Percentiles rank a stretch among this genome's conserved stretches.
These are phyloP conservation scores for Pythium rhizo-oryzae DNA, from an alignment of 352 stramenopile genomes.

Conservation along the genomic window DNA sequence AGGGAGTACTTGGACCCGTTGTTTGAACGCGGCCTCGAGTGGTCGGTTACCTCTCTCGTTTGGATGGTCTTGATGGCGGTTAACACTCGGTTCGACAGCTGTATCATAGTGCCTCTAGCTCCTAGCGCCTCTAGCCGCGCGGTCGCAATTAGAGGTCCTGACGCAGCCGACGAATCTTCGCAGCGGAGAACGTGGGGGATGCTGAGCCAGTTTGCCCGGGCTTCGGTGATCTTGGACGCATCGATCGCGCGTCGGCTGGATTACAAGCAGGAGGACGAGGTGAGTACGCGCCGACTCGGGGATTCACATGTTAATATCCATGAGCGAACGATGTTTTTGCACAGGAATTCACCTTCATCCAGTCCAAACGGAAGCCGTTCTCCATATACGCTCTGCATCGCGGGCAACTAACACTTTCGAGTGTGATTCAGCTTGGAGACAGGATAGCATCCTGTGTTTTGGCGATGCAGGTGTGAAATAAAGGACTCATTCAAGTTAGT, in stretches of 20 bases:
- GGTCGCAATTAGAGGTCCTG: neutral
- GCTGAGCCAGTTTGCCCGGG: neutral
- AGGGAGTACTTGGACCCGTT: too few relatives aligned
- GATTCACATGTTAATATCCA: neutral
- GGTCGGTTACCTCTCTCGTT: too few relatives aligned
- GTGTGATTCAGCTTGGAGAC: conserved; percentile 3
- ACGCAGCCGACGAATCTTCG: too few relatives aligned
- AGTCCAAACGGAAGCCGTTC: conserved; percentile 36
- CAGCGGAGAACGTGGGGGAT: neutral
- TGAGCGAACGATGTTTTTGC: neutral
- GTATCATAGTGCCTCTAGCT: neutral
- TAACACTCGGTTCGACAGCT: too few relatives aligned
- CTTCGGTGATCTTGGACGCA: neutral
- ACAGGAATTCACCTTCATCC: conserved; percentile 17
- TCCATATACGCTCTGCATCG: conserved; percentile 26
- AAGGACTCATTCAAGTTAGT: too few relatives aligned
- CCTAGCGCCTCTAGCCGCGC: neutral
- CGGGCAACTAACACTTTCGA: neutral
- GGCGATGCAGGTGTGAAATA: neutral
- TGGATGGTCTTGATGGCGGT: too few relatives aligned
- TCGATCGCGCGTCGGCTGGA: conserved; percentile 10
- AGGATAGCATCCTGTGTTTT: neutral
- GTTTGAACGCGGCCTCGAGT: too few relatives aligned
- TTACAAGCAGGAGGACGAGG: conserved; percentile 51
- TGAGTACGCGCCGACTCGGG: conserved; percentile 18